Evolutionary conservation across 352 stramenopile species (phyloP), one percentile per base, ranked within the genome.

Genomic region (Phytophthora cryptogea): DNA sequence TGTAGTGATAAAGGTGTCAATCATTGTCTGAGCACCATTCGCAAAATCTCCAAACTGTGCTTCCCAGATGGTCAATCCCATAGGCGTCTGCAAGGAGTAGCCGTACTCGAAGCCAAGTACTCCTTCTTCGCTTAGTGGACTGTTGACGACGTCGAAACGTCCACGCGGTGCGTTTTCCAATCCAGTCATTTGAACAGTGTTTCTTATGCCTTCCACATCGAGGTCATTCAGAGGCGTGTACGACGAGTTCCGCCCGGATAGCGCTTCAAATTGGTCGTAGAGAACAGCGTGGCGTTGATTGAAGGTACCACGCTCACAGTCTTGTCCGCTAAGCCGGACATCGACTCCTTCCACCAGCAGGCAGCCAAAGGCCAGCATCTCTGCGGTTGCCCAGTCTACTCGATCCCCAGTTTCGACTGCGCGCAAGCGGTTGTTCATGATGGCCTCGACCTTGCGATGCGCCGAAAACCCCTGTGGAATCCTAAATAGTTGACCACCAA

Each of bases 221-320:
- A 92, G 76, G 47, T 86, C 70, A 14, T 99, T 98, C 8, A 99
- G 66, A n/a, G 97, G 97, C 11, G 89, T 97, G 74, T 98, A 98
- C 43, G 94, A 92, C 53, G 91, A 81, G 53, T 98, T 90, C 13
- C 82, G 69, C 0, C 80, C 79, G 2, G 74, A 83, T 0, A 92
- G 56, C 27, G 83, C 80, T 65, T 92, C 81, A 35, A 86, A 86
- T 67, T 97, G 90, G 59, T 95, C 84, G 47, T 94, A 92, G 3
- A 97, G 51, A 41, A 97, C 89, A 0, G 88, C 90, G 51, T 97
- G 90, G 37, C 90, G 83, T 59, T 95, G 86, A 51, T 91, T 94
- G 52, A 97, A 97, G 2, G 90, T 97, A 3, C 90, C 90, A 30
- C 90, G 83, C 61, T 97, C 87, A 39, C 76, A 91, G 50, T 97